Evolutionary conservation across 805 yeast genomes (phyloP), one percentile per base, ranked within the genome.

Genomic region (Candida dendrica): DNA sequence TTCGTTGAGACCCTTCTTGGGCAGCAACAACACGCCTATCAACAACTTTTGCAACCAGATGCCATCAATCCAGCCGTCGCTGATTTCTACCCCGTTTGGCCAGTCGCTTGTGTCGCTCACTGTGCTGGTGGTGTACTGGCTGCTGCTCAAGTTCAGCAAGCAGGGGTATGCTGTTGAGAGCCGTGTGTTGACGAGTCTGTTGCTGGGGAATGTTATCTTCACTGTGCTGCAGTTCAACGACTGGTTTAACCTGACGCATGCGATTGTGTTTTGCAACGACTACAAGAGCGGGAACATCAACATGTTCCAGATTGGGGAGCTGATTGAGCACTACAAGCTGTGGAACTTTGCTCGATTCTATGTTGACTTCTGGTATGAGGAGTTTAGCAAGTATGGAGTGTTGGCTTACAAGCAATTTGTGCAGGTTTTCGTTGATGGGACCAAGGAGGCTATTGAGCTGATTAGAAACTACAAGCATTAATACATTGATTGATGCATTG

Each of bases 261-360:
- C 49, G 18, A 45, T 56, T 13, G 44, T 55, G 19, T 36, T 52
- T 17, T 56, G 60, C 42, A 56, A 56, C 41, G 58, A 56, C 15
- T 56, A 53, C 43, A 56, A 55, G 40, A 55, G 55, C 33, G 60
- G 60, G 1, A 26, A 35, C 5, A 36, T 47, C n/a, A 55, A 50
- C 29, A 18, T 56, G 19, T 56, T 48, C 39, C 56, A 53, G 36
- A 51, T 53, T 11, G 43, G 54, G 34, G 53, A 47, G 24, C 36
- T 49, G 20, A 40, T 56, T 27, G 57, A 56, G 36, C 38, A 33
- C 3, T 52, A 49, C 39, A 52, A 36, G 19, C 34, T 55, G 31
- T 18, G n/a, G 1, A 47, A 48, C 26, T 10, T 48, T 19, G 7
- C 50, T 6, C 2, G 7, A 7, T 24, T 31, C 6, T 38, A 42